phyloP scores from a whole-genome alignment of 176 grass and related monocot genomes.

The Zoysia pacifica region DNA sequence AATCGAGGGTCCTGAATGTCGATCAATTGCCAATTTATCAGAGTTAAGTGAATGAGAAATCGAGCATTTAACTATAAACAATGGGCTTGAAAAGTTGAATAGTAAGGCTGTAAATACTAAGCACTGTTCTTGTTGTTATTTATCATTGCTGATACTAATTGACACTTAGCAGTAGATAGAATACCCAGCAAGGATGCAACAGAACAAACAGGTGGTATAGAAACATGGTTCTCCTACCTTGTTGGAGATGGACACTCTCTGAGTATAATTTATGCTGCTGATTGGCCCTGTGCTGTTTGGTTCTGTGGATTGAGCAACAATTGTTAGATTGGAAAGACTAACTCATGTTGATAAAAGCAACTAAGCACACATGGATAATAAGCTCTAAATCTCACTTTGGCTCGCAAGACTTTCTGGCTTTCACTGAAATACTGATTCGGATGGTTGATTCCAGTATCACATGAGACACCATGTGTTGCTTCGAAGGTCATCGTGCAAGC shows the following conservation, averaged over 20 bases:
- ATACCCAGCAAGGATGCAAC: slow-evolving; percentile 13
- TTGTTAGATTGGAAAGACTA: slow-evolving; percentile 26
- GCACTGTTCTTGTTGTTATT: neutral
- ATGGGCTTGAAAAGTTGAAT: neutral
- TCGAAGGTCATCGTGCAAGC: slow-evolving; percentile 98
- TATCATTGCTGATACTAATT: slow-evolving; percentile 6
- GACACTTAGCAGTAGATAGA: neutral
- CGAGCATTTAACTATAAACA: neutral
- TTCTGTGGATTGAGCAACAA: slow-evolving; percentile 40
- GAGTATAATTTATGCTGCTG: slow-evolving; percentile 34
- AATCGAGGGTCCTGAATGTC: neutral
- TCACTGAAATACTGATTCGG: slow-evolving; percentile 95
- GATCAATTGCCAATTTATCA: neutral
- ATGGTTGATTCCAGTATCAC: slow-evolving; percentile 95
- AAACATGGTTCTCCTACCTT: slow-evolving; percentile 26
- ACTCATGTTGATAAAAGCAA: neutral
- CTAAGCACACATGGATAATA: neutral
- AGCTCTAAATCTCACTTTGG: slow-evolving; percentile 51
- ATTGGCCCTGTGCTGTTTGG: slow-evolving; percentile 41
- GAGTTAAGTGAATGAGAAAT: slow-evolving; percentile 1
- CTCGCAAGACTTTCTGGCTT: slow-evolving; percentile 71
- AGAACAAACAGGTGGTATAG: neutral
- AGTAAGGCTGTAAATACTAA: neutral
- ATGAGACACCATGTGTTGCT: slow-evolving; percentile 70
- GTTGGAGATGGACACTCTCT: neutral